Evolutionary conservation across 1,139 yeast genomes (phyloP), one percentile per base, ranked within the genome.

Genomic region (Lodderomyces pseudojiufengensis): DNA sequence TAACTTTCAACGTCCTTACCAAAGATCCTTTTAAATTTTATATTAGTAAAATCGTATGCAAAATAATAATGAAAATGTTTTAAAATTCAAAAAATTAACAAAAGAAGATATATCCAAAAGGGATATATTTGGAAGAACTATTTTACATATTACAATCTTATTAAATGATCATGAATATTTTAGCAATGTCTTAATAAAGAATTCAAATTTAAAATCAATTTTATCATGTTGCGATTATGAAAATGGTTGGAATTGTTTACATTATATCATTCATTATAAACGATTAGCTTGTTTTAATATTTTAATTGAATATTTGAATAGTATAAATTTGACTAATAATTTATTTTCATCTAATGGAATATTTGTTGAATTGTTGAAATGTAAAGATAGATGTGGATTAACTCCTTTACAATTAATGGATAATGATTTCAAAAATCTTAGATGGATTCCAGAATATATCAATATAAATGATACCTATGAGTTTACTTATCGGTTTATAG

Each of bases 201-300:
- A 76, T 45, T 65, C 72, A 6, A 66, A 71, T 5, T 42, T 55
- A 31, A 63, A 58, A 36, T 22, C 35, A 4, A 42, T 80, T 31
- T 45, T 79, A 2, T 48, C 54, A 9, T 54, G 72, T 1, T 59
- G 66, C 2, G 97, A 90, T 54, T 65, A 65, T 39, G 97, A 90
- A 55, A 86, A 77, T 51, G 86, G 88, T 1, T 88, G 95, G 84
- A 84, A 86, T 27, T 78, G 88, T 23, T 63, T 88, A 29, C 97
- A 90, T 57, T 75, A 76, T 48, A 80, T 79, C 28, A 66, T 83
- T 29, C 78, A 65, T 48, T 61, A 68, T 52, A 87, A 84, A 41
- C 70, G 80, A 39, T 55, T 84, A 20, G 53, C 73, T 7, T 75
- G 82, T 50, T 80, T 82, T 10, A 73, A 68, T 44, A 59, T 65